These are phyloP conservation scores for Pichia nakasei DNA, from an alignment of 805 yeast species.

Conservation along the genomic window DNA sequence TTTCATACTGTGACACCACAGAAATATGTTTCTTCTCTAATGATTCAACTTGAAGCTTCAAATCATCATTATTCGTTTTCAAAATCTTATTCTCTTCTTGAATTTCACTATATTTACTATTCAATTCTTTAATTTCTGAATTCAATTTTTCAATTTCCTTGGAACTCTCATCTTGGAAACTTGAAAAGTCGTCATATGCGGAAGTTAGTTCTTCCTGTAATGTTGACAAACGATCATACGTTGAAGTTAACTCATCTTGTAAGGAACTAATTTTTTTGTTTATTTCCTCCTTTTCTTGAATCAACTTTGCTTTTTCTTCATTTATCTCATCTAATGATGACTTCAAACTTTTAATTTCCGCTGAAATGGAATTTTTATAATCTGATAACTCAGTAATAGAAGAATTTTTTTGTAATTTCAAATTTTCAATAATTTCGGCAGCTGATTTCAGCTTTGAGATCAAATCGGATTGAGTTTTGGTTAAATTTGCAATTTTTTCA, in stretches of 20 bases:
- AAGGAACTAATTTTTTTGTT: conserved; percentile 6
- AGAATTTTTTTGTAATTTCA: conserved; percentile 19
- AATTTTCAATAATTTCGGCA: conserved; percentile 19
- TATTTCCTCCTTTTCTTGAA: conserved; percentile 12
- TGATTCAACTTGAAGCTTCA: conserved; percentile 3
- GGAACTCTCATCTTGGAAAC: conserved; percentile 15
- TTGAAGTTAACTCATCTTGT: conserved; percentile 17
- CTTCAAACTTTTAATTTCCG: conserved; percentile 1
- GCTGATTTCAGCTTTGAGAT: conserved; percentile 19
- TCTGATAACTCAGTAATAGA: conserved; percentile 12
- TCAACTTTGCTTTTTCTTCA: conserved; percentile 16
- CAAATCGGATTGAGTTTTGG: conserved; percentile 16
- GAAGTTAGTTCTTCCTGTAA: conserved; percentile 18
- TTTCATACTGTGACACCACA: neutral
- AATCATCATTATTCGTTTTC: conserved; percentile 1
- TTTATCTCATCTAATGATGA: neutral
- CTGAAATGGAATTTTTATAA: conserved; percentile 1
- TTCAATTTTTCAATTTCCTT: conserved; percentile 27
- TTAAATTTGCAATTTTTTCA: conserved; percentile 18
- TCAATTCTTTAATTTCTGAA: conserved; percentile 21
- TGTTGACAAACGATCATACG: conserved; percentile 14
- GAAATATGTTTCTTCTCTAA: neutral
- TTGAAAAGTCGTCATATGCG: conserved; percentile 15
- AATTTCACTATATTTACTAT: conserved; percentile 10
- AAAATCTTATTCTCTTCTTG: conserved; percentile 9